Evolutionary conservation across 2,329 filamentous ascomycete species (phyloP).

Genomic region (Ceratocystis diversiconidia): DNA sequence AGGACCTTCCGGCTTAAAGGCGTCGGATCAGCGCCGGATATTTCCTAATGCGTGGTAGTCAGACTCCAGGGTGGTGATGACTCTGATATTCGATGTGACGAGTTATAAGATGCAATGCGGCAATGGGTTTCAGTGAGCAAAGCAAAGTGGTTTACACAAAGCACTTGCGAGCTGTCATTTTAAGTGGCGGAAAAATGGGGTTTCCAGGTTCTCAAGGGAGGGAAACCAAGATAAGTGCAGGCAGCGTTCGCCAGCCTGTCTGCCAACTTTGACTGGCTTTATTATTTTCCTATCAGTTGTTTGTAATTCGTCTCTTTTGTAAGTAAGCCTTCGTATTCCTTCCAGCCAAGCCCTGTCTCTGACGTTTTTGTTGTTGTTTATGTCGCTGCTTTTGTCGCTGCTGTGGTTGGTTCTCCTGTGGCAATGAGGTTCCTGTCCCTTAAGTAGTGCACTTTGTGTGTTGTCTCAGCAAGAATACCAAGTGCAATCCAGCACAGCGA

Average conservation of each 20-base stretch:
- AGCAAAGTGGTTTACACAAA: not conserved
- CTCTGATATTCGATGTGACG: not conserved
- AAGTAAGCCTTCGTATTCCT: not conserved
- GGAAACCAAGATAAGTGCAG: not conserved
- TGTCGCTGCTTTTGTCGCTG: not conserved
- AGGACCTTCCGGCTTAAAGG: not conserved
- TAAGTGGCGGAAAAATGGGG: not conserved
- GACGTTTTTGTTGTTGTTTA: not conserved
- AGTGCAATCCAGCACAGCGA: not conserved
- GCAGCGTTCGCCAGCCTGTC: not conserved
- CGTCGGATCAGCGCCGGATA: not conserved
- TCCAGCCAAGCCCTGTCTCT: not conserved
- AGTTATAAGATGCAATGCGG: not conserved
- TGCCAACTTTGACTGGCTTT: not conserved
- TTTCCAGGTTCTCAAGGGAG: not conserved
- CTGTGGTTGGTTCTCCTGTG: no score
- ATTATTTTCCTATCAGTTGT: not conserved
- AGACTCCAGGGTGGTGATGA: not conserved
- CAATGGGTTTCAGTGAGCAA: not conserved
- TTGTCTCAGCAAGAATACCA: constrained; percentile 10
- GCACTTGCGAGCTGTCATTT: not conserved
- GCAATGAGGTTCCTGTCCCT: not conserved
- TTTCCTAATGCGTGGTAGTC: not conserved
- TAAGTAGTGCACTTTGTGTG: not conserved
- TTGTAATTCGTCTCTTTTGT: not conserved